Base-by-base conservation (phyloP, 768 basidiomycete genomes). In the Phylloporus arenicola region DNA sequence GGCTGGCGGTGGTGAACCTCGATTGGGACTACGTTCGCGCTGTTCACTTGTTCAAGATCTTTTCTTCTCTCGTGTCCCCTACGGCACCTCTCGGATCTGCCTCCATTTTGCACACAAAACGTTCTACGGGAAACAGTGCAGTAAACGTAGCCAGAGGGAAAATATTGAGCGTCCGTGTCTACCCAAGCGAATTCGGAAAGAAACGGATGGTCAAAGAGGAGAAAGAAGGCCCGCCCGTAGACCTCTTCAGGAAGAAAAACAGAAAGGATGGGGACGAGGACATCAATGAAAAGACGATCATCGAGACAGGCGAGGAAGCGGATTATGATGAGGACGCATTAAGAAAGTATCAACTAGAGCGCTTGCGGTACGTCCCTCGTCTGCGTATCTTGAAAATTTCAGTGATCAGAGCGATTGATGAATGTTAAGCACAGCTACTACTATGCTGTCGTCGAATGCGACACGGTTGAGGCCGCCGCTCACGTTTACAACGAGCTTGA, bases 21-120 rank as follows among this genome's bases (percentile, higher is more conserved):
- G 96, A 99, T 70, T 99, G 96, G 96, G 96, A 98, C 66, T 81
- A 97, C 68, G 82, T 98, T 45, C 86, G 87, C 48, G 92, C 95
- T 0, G 72, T 72, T 17, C 93, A 98, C 64, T 73, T 99, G 12
- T 96, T 84, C 79, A 92, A 89, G 69, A 89, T 97, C 31, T 91
- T 90, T 69, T 82, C 89, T 16, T 97, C 94, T 3, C 79, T 93
- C 37, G 76, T 95, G 6, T 85, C 88, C 6, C 68, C 80, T 13
- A 69, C 76, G 11, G 77, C 80, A 6, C 72, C 81, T 13, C 63
- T 74, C 16, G 55, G 71, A 17, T 63, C 56, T 13, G 3, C 70
- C 4, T 64, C 64, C 3, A 53, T 61, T 58, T 31, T 64, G 51
- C 52, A 57, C 44, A 38, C 30, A 45, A 55, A 53, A 47, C 53